Percentiles rank a stretch among this genome's conserved stretches.
phyloP scores from a whole-genome alignment of 2,329 filamentous ascomycete genomes.

The Nothophaeocryptopus gaeumannii region DNA sequence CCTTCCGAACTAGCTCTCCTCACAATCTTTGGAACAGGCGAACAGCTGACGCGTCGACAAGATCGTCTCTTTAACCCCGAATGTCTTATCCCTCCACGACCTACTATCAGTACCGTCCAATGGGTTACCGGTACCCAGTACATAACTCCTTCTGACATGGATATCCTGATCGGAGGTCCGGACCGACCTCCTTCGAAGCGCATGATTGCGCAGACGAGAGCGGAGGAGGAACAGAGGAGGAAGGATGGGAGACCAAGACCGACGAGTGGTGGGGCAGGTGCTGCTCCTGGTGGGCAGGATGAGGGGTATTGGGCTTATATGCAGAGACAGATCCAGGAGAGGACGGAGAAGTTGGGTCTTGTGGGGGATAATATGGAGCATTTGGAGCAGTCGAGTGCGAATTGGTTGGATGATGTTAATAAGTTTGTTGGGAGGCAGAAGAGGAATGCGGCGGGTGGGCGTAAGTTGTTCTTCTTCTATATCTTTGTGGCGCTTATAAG shows the following conservation, averaged over 20 bases:
- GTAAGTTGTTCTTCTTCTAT: slow-evolving; percentile 25
- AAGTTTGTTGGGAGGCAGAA: slow-evolving; percentile 89
- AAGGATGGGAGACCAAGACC: slow-evolving; percentile 28
- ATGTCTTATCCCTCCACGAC: slow-evolving; percentile 70
- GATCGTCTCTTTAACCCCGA: slow-evolving; percentile 79
- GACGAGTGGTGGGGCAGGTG: slow-evolving; percentile 35
- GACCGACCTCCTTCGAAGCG: slow-evolving; percentile 84
- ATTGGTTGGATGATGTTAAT: slow-evolving; percentile 82
- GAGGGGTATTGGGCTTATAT: slow-evolving; percentile 74
- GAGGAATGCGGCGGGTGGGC: slow-evolving; percentile 72
- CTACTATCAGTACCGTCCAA: slow-evolving; percentile 91
- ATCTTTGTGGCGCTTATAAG: background rate
- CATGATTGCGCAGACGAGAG: slow-evolving; percentile 75
- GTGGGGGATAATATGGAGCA: slow-evolving; percentile 83
- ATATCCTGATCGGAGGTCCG: slow-evolving; percentile 83
- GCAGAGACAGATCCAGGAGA: slow-evolving; percentile 79
- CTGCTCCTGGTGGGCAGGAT: slow-evolving; percentile 43
- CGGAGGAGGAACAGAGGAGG: slow-evolving; percentile 63
- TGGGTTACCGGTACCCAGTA: slow-evolving; percentile 97
- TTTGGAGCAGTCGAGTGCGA: slow-evolving; percentile 74
- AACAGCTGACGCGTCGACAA: slow-evolving; percentile 53
- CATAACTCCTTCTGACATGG: slow-evolving; percentile 80
- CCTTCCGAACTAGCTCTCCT: slow-evolving; percentile 81
- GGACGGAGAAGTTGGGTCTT: slow-evolving; percentile 81
- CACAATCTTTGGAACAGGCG: slow-evolving; percentile 78